phyloP scores from a whole-genome alignment of 192 early-diverging fungal species.

The Jimgerdemannia lactiflua region DNA sequence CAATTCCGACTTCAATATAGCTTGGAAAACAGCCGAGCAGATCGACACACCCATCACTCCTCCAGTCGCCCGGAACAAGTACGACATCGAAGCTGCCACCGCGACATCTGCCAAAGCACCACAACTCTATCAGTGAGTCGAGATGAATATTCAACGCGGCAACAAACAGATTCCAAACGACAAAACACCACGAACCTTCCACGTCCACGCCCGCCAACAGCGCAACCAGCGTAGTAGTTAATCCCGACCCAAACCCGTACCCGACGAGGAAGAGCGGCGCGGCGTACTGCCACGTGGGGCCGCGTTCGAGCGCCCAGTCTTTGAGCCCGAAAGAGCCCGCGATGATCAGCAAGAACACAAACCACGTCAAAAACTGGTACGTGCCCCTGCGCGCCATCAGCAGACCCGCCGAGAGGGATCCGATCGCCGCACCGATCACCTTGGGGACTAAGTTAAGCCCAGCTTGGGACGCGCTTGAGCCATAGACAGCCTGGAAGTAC shows the following conservation, averaged over 20 bases:
- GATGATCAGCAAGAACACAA: slow-evolving; percentile 47
- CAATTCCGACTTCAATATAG: slow-evolving; percentile 25
- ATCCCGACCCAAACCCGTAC: slow-evolving; percentile 48
- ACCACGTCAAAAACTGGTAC: slow-evolving; percentile 29
- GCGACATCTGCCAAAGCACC: slow-evolving; percentile 38
- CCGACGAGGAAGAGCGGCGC: slow-evolving; percentile 43
- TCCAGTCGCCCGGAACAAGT: slow-evolving; percentile 50
- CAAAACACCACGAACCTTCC: slow-evolving; percentile 46
- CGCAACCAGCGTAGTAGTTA: slow-evolving; percentile 47
- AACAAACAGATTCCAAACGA: too few relatives aligned
- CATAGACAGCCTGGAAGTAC: slow-evolving; percentile 32
- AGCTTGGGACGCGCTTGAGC: slow-evolving; percentile 19
- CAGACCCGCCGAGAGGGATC: slow-evolving; percentile 22
- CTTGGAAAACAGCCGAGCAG: slow-evolving; percentile 41
- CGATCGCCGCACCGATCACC: slow-evolving; percentile 14
- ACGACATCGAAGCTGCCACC: slow-evolving; percentile 44
- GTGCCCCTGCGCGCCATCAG: slow-evolving; percentile 34
- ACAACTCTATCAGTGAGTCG: too few relatives aligned
- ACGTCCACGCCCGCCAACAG: slow-evolving; percentile 47
- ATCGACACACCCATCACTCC: slow-evolving; percentile 55
- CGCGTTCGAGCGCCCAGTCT: slow-evolving; percentile 48
- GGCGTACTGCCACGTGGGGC: slow-evolving; percentile 41
- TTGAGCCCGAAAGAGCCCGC: slow-evolving; percentile 51
- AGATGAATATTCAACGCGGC: too few relatives aligned
- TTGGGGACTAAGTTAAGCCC: slow-evolving; percentile 33